Evolutionary conservation across 2,329 filamentous ascomycete genomes (phyloP).

Genomic region (Nothopassalora personata): DNA sequence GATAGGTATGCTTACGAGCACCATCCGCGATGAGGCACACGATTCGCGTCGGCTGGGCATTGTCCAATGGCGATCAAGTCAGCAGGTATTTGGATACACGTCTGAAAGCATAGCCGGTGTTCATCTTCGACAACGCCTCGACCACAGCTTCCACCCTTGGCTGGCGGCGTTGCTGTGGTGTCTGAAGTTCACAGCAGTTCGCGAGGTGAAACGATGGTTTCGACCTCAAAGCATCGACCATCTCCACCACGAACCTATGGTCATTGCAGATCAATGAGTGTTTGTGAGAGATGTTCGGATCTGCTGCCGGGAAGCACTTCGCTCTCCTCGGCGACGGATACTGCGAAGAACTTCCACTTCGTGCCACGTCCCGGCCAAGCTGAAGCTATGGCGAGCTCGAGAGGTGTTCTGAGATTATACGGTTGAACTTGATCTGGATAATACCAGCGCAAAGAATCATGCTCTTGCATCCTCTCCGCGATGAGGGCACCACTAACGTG

Average conservation of each 20-base stretch:
- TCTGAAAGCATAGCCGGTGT: constrained; percentile 22
- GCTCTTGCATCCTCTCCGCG: constrained; percentile 49
- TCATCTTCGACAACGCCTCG: constrained; percentile 5
- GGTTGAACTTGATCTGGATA: constrained; percentile 96
- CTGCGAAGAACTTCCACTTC: not conserved
- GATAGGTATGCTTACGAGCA: constrained; percentile 10
- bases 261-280: not conserved
- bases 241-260: constrained; percentile 2
- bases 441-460: constrained; percentile 99
- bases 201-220: constrained; percentile 1
- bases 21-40: constrained; percentile 14
- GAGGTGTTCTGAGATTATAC: constrained; percentile 76
- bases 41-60: constrained; percentile 7
- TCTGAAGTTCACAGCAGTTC: not conserved
- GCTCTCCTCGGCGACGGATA: not conserved
- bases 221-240: not conserved
- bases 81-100: constrained; percentile 19
- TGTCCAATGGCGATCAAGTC: constrained; percentile 16
- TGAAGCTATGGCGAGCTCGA: constrained; percentile 17
- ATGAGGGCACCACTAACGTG: constrained; percentile 32
- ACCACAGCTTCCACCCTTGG: constrained; percentile 15
- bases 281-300: not conserved
- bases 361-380: constrained; percentile 1
- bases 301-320: not conserved
- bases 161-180: not conserved